phyloP scores from a whole-genome alignment of 2,329 filamentous ascomycete species.

The Pyrenochaeta sp. region DNA sequence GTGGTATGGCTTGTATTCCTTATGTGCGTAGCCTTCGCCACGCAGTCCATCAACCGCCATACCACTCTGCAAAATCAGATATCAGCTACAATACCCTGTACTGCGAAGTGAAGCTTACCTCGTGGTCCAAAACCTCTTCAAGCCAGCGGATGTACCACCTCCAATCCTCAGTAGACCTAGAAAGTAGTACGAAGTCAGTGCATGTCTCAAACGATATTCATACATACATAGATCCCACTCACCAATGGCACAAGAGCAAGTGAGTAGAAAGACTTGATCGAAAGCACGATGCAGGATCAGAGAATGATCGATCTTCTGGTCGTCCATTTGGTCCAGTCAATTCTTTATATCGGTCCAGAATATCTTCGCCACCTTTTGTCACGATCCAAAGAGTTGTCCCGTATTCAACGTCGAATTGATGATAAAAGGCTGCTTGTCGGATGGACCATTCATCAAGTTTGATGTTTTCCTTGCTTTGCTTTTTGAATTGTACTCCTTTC shows the following conservation, averaged over 20 bases:
- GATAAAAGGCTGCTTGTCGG: too few species aligned
- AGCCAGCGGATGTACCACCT: slow-evolving; percentile 53
- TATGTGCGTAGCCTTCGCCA: slow-evolving; percentile 15
- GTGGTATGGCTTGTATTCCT: slow-evolving; percentile 27
- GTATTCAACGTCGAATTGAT: too few species aligned
- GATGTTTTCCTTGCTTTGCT: neutral
- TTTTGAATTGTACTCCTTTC: slow-evolving; percentile 1
- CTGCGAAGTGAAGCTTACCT: slow-evolving; percentile 26
- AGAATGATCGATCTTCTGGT: slow-evolving; percentile 46
- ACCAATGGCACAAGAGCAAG: slow-evolving; percentile 52
- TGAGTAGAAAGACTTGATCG: slow-evolving; percentile 49
- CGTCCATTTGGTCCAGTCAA: slow-evolving; percentile 42
- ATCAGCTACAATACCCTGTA: neutral
- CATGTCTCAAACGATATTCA: neutral
- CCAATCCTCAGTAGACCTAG: slow-evolving; percentile 52
- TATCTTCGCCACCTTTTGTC: slow-evolving; percentile 10
- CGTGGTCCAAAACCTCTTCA: slow-evolving; percentile 44
- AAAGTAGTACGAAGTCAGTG: neutral
- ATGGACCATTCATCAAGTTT: slow-evolving; percentile 1
- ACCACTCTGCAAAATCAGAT: slow-evolving; percentile 10
- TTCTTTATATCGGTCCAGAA: slow-evolving; percentile 34
- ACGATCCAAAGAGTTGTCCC: too few species aligned
- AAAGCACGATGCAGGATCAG: slow-evolving; percentile 44
- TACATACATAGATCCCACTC: neutral
- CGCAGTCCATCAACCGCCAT: slow-evolving; percentile 26